Conservation (phyloP, 805 yeast species). For the Wickerhamiella sorbophila region DNA sequence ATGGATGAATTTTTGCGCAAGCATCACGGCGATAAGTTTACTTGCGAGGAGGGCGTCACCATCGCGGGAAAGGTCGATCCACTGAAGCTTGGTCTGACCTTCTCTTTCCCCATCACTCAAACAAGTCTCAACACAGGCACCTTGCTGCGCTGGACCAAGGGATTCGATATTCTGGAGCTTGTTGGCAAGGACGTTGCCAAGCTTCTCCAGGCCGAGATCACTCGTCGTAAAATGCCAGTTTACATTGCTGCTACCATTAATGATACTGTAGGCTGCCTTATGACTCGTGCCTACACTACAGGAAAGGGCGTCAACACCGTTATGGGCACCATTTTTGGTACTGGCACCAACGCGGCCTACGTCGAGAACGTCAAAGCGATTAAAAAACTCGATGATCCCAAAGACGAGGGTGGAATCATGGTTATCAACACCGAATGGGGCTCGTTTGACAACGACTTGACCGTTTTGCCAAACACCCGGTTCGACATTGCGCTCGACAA, state of each 20-base stretch:
- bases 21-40: slow-evolving; percentile 42
- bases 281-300: slow-evolving; percentile 74
- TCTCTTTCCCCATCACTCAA: slow-evolving; percentile 86
- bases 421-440: slow-evolving; percentile 97
- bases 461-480: slow-evolving; percentile 59
- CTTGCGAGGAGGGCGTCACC: slow-evolving; percentile 1
- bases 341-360: slow-evolving; percentile 96
- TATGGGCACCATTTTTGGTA: slow-evolving; percentile 87
- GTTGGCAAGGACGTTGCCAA: slow-evolving; percentile 73
- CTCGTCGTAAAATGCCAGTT: slow-evolving; percentile 39
- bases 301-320: slow-evolving; percentile 57
- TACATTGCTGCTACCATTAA: slow-evolving; percentile 78
- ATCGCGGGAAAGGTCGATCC: slow-evolving; percentile 18
- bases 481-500: slow-evolving; percentile 64
- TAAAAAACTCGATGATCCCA: slow-evolving; percentile 47
- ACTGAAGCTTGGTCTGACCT: slow-evolving; percentile 81
- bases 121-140: slow-evolving; percentile 65
- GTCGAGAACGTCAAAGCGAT: slow-evolving; percentile 62
- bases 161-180: slow-evolving; percentile 73
- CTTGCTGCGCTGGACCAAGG: slow-evolving; percentile 92
- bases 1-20: slow-evolving; percentile 48
- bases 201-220: slow-evolving; percentile 55
- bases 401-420: slow-evolving; percentile 37
- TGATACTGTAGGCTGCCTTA: slow-evolving; percentile 89
- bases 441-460: slow-evolving; percentile 75